Evolutionary conservation across 2,329 filamentous ascomycete genomes (phyloP).

Genomic region (Emmonsiellopsis sp.): DNA sequence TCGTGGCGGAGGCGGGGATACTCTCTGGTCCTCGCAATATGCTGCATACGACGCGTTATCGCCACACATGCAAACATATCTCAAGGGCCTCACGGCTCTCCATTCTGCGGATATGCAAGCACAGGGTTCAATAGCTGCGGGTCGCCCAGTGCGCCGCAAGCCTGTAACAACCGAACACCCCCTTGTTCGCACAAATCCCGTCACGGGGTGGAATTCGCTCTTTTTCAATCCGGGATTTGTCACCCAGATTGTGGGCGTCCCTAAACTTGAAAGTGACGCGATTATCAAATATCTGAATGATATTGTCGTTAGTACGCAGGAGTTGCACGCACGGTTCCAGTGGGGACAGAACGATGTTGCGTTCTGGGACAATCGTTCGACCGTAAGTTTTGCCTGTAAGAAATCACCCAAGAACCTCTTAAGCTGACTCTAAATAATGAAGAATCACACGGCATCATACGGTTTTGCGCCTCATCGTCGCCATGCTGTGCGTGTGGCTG

Average conservation of each 20-base stretch:
- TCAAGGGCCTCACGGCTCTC: slow-evolving; percentile 48
- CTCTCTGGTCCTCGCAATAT: slow-evolving; percentile 50
- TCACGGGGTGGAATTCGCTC: slow-evolving; percentile 53
- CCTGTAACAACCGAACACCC: slow-evolving; percentile 49
- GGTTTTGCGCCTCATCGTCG: slow-evolving; percentile 49
- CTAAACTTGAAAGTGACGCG: slow-evolving; percentile 46
- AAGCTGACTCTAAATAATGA: slow-evolving; percentile 1
- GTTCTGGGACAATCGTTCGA: slow-evolving; percentile 58
- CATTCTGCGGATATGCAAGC: slow-evolving; percentile 49
- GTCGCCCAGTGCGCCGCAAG: slow-evolving; percentile 44
- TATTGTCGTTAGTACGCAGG: slow-evolving; percentile 50
- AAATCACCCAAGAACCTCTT: background rate
- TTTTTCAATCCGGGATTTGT: slow-evolving; percentile 54
- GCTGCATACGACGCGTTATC: slow-evolving; percentile 51
- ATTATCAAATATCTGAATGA: slow-evolving; percentile 47
- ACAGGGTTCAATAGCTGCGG: slow-evolving; percentile 40
- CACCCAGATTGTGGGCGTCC: slow-evolving; percentile 49
- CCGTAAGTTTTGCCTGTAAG: slow-evolving; percentile 28
- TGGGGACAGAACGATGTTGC: slow-evolving; percentile 59
- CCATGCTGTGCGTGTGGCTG: slow-evolving; percentile 45
- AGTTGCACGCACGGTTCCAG: slow-evolving; percentile 59
- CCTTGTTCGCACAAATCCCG: slow-evolving; percentile 50
- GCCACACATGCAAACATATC: slow-evolving; percentile 48
- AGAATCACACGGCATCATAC: slow-evolving; percentile 49
- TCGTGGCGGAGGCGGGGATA: slow-evolving; percentile 48